Conservation (phyloP, 148 eudicot genomes). For the Rhododendron henanense region DNA sequence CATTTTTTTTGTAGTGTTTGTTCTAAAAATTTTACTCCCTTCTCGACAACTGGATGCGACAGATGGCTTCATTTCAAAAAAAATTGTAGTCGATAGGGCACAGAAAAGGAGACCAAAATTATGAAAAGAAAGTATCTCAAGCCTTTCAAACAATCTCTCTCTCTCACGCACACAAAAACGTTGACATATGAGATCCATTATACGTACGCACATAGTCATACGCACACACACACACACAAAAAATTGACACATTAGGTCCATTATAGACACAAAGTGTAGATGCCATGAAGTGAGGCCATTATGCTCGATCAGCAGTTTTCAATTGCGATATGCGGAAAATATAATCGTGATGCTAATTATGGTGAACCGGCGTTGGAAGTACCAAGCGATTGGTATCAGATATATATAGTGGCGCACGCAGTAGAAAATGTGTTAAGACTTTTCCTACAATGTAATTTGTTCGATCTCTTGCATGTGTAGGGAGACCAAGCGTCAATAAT, state of each 20-base stretch:
- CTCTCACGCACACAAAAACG: neutral
- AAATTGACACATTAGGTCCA: neutral
- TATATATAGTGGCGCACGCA: neutral
- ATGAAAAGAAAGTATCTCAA: neutral
- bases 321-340: neutral
- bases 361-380: neutral
- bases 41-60: too few species aligned
- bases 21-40: too few species aligned
- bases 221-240: neutral
- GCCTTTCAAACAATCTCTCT: neutral
- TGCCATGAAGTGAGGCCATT: neutral
- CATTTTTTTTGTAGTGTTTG: too few species aligned
- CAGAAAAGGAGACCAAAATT: too few species aligned
- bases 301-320: neutral
- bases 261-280: neutral
- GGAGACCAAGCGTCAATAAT: constrained; percentile 98
- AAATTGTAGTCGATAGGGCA: neutral
- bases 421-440: neutral
- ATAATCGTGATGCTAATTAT: neutral
- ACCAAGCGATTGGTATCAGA: neutral
- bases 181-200: neutral
- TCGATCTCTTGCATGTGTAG: constrained; percentile 23
- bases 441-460: neutral
- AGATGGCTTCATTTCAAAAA: neutral
- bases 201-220: too few species aligned